A percentile compares a stretch with the other conserved stretches of the same genome.
Conservation (phyloP, 306 rosid genomes). For the Mucuna pruriens region DNA sequence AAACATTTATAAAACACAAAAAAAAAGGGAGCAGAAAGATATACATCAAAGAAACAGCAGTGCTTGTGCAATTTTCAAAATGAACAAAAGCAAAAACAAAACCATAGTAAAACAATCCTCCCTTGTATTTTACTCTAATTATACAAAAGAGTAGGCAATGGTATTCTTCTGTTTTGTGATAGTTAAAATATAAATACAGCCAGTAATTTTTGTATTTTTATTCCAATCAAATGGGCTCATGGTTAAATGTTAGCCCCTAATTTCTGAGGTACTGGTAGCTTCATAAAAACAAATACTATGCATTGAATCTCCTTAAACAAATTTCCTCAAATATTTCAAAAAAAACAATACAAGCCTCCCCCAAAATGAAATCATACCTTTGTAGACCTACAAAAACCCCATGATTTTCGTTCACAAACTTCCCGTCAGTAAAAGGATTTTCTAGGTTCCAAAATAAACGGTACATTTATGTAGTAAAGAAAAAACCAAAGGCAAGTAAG, state of each 20-base stretch:
- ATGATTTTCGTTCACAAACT: neutral
- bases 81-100: neutral
- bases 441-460: neutral
- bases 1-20: constrained; percentile 17
- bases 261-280: constrained; percentile 5
- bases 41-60: neutral
- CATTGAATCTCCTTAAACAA: neutral
- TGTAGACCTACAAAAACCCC: neutral
- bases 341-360: neutral
- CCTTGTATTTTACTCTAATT: constrained; percentile 4
- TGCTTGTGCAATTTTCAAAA: neutral
- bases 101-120: neutral
- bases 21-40: neutral
- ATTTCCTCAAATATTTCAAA: neutral
- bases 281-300: neutral
- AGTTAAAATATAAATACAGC: neutral
- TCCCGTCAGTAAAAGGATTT: neutral
- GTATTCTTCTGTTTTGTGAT: neutral
- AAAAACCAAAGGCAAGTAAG: neutral
- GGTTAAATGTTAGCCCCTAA: neutral
- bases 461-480: neutral
- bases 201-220: neutral
- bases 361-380: neutral
- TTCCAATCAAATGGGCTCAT: neutral
- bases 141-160: neutral